phyloP scores from a whole-genome alignment of 257 asterid genomes.

The Mentha longifolia region DNA sequence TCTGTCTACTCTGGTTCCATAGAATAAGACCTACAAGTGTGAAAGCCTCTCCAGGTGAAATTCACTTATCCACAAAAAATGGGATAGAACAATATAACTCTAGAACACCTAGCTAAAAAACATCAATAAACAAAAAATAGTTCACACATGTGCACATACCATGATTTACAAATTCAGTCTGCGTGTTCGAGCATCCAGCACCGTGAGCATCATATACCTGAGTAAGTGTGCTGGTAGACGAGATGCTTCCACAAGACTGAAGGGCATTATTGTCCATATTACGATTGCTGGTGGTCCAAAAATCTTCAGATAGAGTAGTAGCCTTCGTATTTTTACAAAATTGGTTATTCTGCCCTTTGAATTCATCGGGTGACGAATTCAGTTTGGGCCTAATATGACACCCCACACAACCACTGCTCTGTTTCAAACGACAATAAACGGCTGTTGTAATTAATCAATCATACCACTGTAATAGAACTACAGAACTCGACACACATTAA shows the following conservation, averaged over 20 bases:
- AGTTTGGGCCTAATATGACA: constrained; percentile 53
- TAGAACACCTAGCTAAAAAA: constrained; percentile 1
- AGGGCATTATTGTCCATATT: constrained; percentile 59
- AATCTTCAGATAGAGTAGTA: constrained; percentile 54
- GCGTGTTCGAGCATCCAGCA: constrained; percentile 49
- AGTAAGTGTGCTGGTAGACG: constrained; percentile 59
- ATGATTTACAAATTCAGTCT: constrained; percentile 73
- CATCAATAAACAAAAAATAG: neutral
- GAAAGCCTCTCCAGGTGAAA: constrained; percentile 26
- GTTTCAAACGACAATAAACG: constrained; percentile 53
- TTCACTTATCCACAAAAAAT: constrained; percentile 17
- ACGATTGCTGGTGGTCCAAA: constrained; percentile 69
- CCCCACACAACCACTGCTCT: constrained; percentile 97
- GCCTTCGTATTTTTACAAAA: constrained; percentile 39
- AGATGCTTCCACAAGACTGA: constrained; percentile 69
- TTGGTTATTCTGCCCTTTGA: constrained; percentile 42
- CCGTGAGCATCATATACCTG: constrained; percentile 57
- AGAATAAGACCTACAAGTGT: constrained; percentile 59
- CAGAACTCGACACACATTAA: neutral
- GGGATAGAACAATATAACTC: neutral
- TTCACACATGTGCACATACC: constrained; percentile 41
- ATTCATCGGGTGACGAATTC: constrained; percentile 46
- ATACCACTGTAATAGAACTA: neutral
- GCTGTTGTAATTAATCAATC: constrained; percentile 49
- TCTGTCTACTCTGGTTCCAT: constrained; percentile 81